A percentile compares a stretch with the other conserved stretches of the same genome.
phyloP scores from a whole-genome alignment of 805 yeast genomes.

The Wickerhamiella brachini region DNA sequence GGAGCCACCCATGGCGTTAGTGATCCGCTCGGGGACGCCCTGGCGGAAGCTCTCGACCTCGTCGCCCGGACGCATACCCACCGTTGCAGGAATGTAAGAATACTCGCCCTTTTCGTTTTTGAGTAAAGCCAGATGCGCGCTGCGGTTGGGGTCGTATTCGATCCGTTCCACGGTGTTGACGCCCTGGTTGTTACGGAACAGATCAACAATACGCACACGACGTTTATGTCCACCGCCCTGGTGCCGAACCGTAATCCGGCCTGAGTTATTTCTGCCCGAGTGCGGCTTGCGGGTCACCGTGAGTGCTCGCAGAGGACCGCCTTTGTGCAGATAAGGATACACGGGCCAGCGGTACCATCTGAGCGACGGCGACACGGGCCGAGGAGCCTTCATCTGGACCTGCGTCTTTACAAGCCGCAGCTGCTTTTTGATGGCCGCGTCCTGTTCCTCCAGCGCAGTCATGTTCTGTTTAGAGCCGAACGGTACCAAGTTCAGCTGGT shows the following conservation, averaged over 20 bases:
- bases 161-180: conserved; percentile 70
- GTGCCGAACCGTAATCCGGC: conserved; percentile 82
- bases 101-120: conserved; percentile 43
- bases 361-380: conserved; percentile 75
- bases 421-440: conserved; percentile 55
- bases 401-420: conserved; percentile 55
- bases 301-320: conserved; percentile 62
- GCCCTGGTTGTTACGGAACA: conserved; percentile 52
- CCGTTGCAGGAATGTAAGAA: conserved; percentile 78
- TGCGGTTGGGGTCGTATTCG: conserved; percentile 91
- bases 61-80: conserved; percentile 89
- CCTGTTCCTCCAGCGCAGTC: conserved; percentile 71
- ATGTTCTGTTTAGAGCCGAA: conserved; percentile 26
- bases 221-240: conserved; percentile 95
- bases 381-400: conserved; percentile 58
- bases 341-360: conserved; percentile 83
- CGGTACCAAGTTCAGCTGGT: conserved; percentile 27
- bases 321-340: conserved; percentile 76
- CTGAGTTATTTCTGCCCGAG: conserved; percentile 83
- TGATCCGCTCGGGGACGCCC: conserved; percentile 69
- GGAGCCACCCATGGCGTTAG: conserved; percentile 78
- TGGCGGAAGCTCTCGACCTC: conserved; percentile 72
- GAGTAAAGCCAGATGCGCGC: conserved; percentile 82
- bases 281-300: conserved; percentile 59
- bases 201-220: conserved; percentile 73